phyloP scores from a whole-genome alignment of 2,329 filamentous ascomycete genomes.

The Xylaria sp. region DNA sequence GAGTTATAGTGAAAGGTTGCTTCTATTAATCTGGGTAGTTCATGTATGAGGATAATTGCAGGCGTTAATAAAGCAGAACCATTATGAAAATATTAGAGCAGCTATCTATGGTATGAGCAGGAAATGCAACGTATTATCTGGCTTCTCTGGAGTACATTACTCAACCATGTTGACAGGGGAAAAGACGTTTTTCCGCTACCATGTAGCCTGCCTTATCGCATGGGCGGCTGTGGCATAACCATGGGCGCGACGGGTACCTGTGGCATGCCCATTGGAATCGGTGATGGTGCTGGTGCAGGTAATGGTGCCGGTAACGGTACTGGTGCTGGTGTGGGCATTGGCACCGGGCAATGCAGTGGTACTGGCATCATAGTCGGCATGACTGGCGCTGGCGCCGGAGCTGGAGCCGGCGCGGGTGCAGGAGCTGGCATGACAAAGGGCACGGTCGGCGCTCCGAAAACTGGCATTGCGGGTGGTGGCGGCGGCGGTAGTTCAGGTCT shows the following conservation, averaged over 20 bases:
- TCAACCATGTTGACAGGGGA: not conserved
- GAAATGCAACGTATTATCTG: slow-evolving; percentile 10
- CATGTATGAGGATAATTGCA: too few relatives aligned
- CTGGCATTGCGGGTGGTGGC: not conserved
- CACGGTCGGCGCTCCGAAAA: not conserved
- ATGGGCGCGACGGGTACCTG: not conserved
- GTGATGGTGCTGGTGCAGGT: not conserved
- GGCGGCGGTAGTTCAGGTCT: not conserved
- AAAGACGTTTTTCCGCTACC: not conserved
- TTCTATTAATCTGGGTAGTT: not conserved
- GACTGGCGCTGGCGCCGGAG: not conserved
- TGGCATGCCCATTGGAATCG: not conserved
- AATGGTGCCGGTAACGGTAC: not conserved
- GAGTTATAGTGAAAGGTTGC: not conserved
- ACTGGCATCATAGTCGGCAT: not conserved
- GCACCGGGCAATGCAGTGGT: not conserved
- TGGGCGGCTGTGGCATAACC: not conserved
- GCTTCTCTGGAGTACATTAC: not conserved
- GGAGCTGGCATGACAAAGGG: not conserved
- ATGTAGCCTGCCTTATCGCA: not conserved
- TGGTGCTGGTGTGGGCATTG: not conserved
- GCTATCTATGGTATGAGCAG: not conserved
- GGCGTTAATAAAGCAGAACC: not conserved
- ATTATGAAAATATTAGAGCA: not conserved
- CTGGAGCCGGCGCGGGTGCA: not conserved